Conservation (phyloP, 805 yeast species). For the Metschnikowia koreensis region DNA sequence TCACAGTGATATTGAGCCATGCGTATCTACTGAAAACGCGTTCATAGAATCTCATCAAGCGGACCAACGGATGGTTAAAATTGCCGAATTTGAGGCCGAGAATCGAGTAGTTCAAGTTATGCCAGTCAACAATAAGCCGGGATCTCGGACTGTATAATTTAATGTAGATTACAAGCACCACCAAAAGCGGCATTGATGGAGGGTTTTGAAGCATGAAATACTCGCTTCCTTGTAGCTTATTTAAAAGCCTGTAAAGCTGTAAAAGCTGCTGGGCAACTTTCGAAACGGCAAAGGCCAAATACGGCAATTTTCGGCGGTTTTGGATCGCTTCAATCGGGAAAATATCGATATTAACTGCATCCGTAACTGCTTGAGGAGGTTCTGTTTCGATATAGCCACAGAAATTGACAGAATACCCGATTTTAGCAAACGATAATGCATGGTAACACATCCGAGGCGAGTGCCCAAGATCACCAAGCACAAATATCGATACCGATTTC, state of each 20-base stretch:
- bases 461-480: slow-evolving; percentile 90
- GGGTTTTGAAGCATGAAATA: slow-evolving; percentile 85
- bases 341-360: slow-evolving; percentile 52
- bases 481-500: slow-evolving; percentile 70
- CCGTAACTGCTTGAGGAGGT: slow-evolving; percentile 50
- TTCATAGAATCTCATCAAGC: slow-evolving; percentile 63
- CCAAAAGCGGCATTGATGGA: slow-evolving; percentile 81
- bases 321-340: slow-evolving; percentile 42
- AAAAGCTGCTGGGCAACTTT: slow-evolving; percentile 62
- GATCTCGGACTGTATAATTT: slow-evolving; percentile 50
- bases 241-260: slow-evolving; percentile 47
- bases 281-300: slow-evolving; percentile 49
- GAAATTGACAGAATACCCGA: slow-evolving; percentile 72
- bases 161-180: slow-evolving; percentile 57
- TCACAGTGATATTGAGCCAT: slow-evolving; percentile 75
- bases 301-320: slow-evolving; percentile 47
- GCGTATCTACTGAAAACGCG: slow-evolving; percentile 58
- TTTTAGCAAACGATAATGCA: slow-evolving; percentile 68
- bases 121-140: slow-evolving; percentile 88
- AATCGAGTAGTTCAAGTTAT: slow-evolving; percentile 85
- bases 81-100: slow-evolving; percentile 61
- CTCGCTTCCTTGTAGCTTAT: slow-evolving; percentile 57
- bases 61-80: slow-evolving; percentile 59
- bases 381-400: slow-evolving; percentile 76
- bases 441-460: slow-evolving; percentile 95